Conservation (phyloP, 1,139 yeast genomes). For the Candida gigantensis region DNA sequence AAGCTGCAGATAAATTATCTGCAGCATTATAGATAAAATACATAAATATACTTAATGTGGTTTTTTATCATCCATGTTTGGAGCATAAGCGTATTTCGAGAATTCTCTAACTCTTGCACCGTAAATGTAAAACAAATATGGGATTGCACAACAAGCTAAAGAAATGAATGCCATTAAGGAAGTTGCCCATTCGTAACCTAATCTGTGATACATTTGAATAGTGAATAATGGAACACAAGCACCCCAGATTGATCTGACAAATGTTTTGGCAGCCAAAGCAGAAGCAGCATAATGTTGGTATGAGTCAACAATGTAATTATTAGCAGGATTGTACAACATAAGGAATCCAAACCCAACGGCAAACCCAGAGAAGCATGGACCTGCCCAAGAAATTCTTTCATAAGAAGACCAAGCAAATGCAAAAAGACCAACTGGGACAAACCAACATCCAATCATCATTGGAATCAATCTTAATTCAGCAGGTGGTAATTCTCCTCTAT, state of each 20-base stretch:
- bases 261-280: constrained; percentile 67
- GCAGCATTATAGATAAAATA: constrained; percentile 15
- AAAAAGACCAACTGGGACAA: constrained; percentile 56
- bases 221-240: constrained; percentile 73
- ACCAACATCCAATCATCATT: constrained; percentile 65
- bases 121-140: constrained; percentile 51
- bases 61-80: constrained; percentile 22
- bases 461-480: constrained; percentile 61
- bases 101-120: constrained; percentile 55
- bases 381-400: constrained; percentile 58
- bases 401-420: constrained; percentile 65
- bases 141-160: constrained; percentile 61
- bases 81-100: constrained; percentile 53
- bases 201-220: constrained; percentile 70
- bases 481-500: constrained; percentile 56
- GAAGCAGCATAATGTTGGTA: constrained; percentile 69
- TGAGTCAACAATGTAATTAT: constrained; percentile 68
- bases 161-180: constrained; percentile 64
- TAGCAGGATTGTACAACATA: constrained; percentile 62
- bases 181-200: constrained; percentile 75
- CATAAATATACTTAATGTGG: too few relatives aligned
- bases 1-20: constrained; percentile 8
- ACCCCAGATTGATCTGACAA: constrained; percentile 69
- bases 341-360: constrained; percentile 64
- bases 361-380: constrained; percentile 60